Base-by-base conservation (phyloP, 768 basidiomycete genomes). In the Lentinula aciculospora region DNA sequence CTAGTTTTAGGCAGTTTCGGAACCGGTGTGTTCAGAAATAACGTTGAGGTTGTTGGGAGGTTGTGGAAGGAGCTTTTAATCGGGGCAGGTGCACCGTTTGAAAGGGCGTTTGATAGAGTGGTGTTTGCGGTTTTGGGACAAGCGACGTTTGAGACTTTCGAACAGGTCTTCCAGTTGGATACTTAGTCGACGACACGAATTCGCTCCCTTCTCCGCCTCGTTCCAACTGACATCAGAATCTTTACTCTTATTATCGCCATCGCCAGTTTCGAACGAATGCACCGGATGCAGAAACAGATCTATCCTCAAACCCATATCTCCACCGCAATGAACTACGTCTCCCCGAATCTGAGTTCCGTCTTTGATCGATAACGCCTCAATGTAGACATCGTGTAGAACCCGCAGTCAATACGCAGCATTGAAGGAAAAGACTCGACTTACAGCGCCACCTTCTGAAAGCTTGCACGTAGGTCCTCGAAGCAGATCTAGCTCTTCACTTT, bases 1-100 rank as follows among this genome's bases (percentile, higher is more conserved):
- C 60, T 91, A 48, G 82, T 91, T 0, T 71, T 92, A 28, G 89
- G 89, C 31, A 84, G 83, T 62, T 92, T 88, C 67, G 89, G 89
- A 12, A 90, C 89, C 1, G 89, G 89, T 2, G 88, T 86, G 2
- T 92, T 90, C 70, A 75, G 74, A 56, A 92, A 92, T 68, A 72
- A 77, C 32, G 79, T 88, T 23, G 65, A 69, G 40, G 71, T 76
- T 51, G 77, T 91, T 15, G 88, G 85, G 4, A 70, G 67, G 32
- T 76, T 85, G 44, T 92, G 89, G 84, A 80, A 76, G 45, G 82
- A 88, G 54, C 69, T 88, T 28, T 69, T 91, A 44, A 34, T 53
- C 4, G 51, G 23, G 23, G 70, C 69, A 3, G 70, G 66, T 28
- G 80, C 83, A 28, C 72, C 82, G n/a, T 92, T 85, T 66, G 68